Evolutionary conservation across 2,329 filamentous ascomycete species (phyloP).

Genomic region (Xylaria sp.): DNA sequence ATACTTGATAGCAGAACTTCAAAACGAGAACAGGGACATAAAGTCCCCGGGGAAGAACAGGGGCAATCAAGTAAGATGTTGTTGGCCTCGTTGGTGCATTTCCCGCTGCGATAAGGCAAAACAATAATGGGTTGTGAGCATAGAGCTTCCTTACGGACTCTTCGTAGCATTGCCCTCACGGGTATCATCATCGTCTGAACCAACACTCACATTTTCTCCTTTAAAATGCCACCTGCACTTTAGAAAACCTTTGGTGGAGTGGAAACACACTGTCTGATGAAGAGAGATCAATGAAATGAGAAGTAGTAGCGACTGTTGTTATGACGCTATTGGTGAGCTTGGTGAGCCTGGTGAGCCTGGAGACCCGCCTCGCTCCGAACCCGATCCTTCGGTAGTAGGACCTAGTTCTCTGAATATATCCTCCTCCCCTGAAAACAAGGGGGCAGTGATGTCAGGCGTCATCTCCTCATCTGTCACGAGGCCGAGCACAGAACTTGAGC

Average conservation of each 20-base stretch:
- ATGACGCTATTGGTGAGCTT: neutral
- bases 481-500: constrained; percentile 46
- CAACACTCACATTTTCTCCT: neutral
- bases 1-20: neutral
- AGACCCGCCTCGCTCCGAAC: neutral
- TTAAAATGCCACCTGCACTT: neutral
- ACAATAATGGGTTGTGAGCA: constrained; percentile 5
- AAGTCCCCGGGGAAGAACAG: constrained; percentile 23
- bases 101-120: constrained; percentile 1
- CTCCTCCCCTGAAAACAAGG: constrained; percentile 15
- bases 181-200: neutral
- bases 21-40: neutral
- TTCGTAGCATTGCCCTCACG: neutral
- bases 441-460: constrained; percentile 27
- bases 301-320: constrained; percentile 4
- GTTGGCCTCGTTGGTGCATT: neutral
- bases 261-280: neutral
- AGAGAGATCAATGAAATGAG: constrained; percentile 3
- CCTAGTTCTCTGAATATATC: neutral
- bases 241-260: neutral
- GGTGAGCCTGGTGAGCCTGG: neutral
- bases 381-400: constrained; percentile 3
- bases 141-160: neutral
- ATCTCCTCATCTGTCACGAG: constrained; percentile 40
- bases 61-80: neutral